Percentiles rank a stretch among this genome's conserved stretches.
phyloP scores from a whole-genome alignment of 176 grass and related monocot species.

The Hsuehochloa calcarea region DNA sequence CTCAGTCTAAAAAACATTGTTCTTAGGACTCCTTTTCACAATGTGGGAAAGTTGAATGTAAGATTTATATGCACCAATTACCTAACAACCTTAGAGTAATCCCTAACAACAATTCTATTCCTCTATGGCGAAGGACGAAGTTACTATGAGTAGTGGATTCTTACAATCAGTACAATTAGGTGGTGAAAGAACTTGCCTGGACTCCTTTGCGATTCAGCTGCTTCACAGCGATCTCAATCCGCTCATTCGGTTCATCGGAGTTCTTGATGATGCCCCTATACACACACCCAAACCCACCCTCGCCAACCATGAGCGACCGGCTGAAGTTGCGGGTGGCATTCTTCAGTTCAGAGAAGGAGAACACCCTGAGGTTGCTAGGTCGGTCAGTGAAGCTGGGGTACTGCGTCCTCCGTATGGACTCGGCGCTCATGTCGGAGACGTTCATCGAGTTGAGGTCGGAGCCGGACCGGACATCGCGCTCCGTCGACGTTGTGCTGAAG shows the following conservation, averaged over 20 bases:
- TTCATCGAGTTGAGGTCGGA: slow-evolving; percentile 69
- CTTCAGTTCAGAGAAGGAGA: slow-evolving; percentile 81
- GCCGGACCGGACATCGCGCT: slow-evolving; percentile 62
- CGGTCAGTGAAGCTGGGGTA: slow-evolving; percentile 86
- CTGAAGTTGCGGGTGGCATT: slow-evolving; percentile 86
- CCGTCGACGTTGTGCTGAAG: slow-evolving; percentile 71
- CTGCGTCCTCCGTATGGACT: slow-evolving; percentile 61
- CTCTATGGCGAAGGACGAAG: neutral
- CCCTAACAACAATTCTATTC: neutral
- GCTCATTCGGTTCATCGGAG: slow-evolving; percentile 43
- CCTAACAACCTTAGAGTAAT: neutral
- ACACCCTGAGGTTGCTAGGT: slow-evolving; percentile 75
- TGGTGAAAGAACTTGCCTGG: slow-evolving; percentile 62
- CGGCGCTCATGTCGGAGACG: slow-evolving; percentile 49
- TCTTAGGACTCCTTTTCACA: neutral
- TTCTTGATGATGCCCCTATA: slow-evolving; percentile 71
- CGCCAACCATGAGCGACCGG: slow-evolving; percentile 81
- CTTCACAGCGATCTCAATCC: slow-evolving; percentile 84
- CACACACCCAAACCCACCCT: slow-evolving; percentile 94
- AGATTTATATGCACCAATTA: neutral
- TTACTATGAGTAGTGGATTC: neutral
- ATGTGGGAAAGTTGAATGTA: neutral
- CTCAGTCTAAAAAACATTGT: neutral
- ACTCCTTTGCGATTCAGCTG: slow-evolving; percentile 89
- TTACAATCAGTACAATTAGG: neutral